These are phyloP conservation scores for Microthlaspi erraticum DNA, from an alignment of 345 rosid species.

Conservation along the genomic window DNA sequence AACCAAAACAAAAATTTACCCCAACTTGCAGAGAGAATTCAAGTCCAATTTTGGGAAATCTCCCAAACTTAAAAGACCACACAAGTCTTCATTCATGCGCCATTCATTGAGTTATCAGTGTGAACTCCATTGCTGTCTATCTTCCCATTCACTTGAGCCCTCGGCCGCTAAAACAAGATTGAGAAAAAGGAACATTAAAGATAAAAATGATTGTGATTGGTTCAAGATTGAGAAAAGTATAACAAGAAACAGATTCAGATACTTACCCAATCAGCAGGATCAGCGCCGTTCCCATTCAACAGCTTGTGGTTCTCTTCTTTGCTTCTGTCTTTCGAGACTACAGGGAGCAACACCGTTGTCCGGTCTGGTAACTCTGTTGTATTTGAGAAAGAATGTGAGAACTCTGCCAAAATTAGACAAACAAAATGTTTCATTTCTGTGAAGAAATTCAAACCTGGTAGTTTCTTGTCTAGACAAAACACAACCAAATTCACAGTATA, in stretches of 20 bases:
- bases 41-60: conserved; percentile 23
- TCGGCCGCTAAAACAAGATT: conserved; percentile 55
- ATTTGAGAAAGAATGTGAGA: conserved; percentile 26
- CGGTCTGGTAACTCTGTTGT: conserved; percentile 86
- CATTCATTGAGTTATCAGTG: conserved; percentile 70
- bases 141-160: conserved; percentile 89
- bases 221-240: conserved; percentile 7
- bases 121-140: conserved; percentile 64
- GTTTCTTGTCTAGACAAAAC: conserved; percentile 92
- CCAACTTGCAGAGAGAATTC: conserved; percentile 17
- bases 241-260: neutral
- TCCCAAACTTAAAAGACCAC: conserved; percentile 9
- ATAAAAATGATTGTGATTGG: conserved; percentile 2
- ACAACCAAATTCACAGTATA: conserved; percentile 94
- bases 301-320: conserved; percentile 97
- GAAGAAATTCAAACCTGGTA: conserved; percentile 73
- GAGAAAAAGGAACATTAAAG: neutral
- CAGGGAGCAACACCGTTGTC: conserved; percentile 63
- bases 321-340: conserved; percentile 70
- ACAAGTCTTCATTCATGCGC: conserved; percentile 54
- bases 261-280: conserved; percentile 88
- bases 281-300: conserved; percentile 81
- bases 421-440: neutral
- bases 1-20: conserved; percentile 35
- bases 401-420: neutral